These are phyloP conservation scores for Aspergillus candidus DNA, from an alignment of 2,329 filamentous ascomycete species.

Conservation along the genomic window DNA sequence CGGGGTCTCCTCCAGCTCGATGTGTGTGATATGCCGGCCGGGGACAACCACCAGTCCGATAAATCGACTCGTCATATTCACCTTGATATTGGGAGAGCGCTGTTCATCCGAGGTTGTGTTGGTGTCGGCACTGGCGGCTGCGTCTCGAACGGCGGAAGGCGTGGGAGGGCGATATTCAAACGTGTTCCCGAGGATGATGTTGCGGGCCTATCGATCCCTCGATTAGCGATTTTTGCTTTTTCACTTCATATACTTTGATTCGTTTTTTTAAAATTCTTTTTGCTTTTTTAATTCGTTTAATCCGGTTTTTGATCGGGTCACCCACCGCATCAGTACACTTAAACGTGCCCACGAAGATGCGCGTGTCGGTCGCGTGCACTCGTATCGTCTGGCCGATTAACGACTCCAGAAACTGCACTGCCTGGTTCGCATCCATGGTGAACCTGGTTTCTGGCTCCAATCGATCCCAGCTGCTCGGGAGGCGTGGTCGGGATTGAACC, in stretches of 20 bases:
- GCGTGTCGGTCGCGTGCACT: slow-evolving; percentile 71
- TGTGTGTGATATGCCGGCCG: slow-evolving; percentile 74
- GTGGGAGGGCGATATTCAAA: slow-evolving; percentile 83
- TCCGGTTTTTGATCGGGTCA: slow-evolving; percentile 17
- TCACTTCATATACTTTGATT: not conserved
- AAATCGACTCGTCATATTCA: slow-evolving; percentile 77
- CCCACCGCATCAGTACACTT: slow-evolving; percentile 89
- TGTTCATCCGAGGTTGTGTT: slow-evolving; percentile 11
- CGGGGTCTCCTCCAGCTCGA: slow-evolving; percentile 69
- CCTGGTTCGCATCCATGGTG: slow-evolving; percentile 33
- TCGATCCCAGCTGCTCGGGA: not conserved
- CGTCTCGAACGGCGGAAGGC: slow-evolving; percentile 40
- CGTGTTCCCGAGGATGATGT: slow-evolving; percentile 77
- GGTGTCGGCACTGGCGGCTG: slow-evolving; percentile 29
- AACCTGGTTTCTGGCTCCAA: slow-evolving; percentile 10
- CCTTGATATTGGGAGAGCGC: slow-evolving; percentile 39
- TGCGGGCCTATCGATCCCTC: slow-evolving; percentile 59
- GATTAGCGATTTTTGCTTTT: slow-evolving; percentile 13
- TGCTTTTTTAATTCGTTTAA: not conserved
- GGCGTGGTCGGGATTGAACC: not conserved
- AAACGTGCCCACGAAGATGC: slow-evolving; percentile 83
- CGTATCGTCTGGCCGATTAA: slow-evolving; percentile 75
- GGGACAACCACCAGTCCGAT: slow-evolving; percentile 87
- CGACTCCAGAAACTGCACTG: slow-evolving; percentile 42
- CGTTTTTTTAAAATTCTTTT: not conserved